Evolutionary conservation across 768 basidiomycete genomes (phyloP), one percentile per base, ranked within the genome.

Genomic region (Mycena rosella): DNA sequence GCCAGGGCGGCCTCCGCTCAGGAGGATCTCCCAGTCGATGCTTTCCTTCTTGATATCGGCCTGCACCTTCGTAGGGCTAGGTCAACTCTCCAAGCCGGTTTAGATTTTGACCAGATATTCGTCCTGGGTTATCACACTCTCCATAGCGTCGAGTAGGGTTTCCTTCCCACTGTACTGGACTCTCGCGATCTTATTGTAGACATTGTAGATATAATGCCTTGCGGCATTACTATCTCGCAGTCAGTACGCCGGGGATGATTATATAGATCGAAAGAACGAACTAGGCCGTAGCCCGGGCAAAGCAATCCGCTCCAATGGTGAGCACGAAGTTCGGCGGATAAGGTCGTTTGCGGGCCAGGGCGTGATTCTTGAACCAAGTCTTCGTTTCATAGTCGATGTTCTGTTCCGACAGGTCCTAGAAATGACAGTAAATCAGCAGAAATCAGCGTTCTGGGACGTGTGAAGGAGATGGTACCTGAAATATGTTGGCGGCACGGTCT

Each of bases 241-340:
- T 42, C 20, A 42, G 42, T 42, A 42, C 6, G 20, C 5, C 9
- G 8, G 14, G 42, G 20, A 38, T n/a, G 2, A 2, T 38, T 6
- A 2, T 1, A 38, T 15, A 44, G 32, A 60, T n/a, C n/a, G n/a
- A n/a, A 36, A 27, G 34, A 34, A 52, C 59, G n/a, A 30, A 65
- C 63, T 58, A 65, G 26, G 55, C 63, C 11, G 24, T 2, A 3
- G 56, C 56, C 17, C 63, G 63, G 13, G 24, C 29, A n/a, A 20
- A 30, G 22, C 63, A 65, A 10, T 56, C 47, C 26, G 29, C 26
- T 11, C 63, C 63, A 22, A 65, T 24, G 22, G 1, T 17, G 10
- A 65, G 38, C 34, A 49, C 27, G 56, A 65, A 58, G 0, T 42
- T 18, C 20, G 63, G 63, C 20, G 47, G 55, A 42, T 65, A 65